A percentile compares a stretch with the other conserved stretches of the same genome.
Evolutionary conservation across 106 monocot genomes (phyloP).

Genomic region (Allium cepa): DNA sequence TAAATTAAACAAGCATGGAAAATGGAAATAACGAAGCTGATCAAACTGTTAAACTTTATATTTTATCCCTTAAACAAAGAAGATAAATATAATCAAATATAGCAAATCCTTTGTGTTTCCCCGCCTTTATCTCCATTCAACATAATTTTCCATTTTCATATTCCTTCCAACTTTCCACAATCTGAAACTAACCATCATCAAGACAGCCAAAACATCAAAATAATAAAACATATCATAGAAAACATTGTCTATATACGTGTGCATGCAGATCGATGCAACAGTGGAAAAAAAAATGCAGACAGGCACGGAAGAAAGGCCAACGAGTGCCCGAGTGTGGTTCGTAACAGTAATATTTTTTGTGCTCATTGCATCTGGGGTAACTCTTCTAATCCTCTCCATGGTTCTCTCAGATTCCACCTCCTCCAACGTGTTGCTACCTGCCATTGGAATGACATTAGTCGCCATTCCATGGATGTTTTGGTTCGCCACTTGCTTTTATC

Average conservation of each 20-base stretch:
- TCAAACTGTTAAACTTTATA: too few species aligned
- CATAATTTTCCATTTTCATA: neutral
- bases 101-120: neutral
- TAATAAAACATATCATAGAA: neutral
- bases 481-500: conserved; percentile 26
- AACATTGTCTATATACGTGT: too few species aligned
- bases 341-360: conserved; percentile 2
- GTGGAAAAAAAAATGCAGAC: neutral
- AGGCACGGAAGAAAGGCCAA: neutral
- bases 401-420: neutral
- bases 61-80: too few species aligned
- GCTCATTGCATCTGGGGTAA: neutral
- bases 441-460: conserved; percentile 14
- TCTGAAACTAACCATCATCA: neutral
- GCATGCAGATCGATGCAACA: too few species aligned
- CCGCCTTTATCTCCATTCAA: neutral
- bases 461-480: conserved; percentile 32
- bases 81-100: neutral
- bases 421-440: neutral
- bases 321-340: conserved; percentile 1
- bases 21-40: too few species aligned
- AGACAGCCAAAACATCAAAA: neutral
- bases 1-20: too few species aligned
- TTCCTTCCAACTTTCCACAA: neutral
- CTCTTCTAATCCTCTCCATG: conserved; percentile 4